Percentiles rank a stretch among this genome's conserved stretches.
These are phyloP conservation scores for Solanum pimpinellifolium DNA, from an alignment of 257 asterid species.

Conservation along the genomic window DNA sequence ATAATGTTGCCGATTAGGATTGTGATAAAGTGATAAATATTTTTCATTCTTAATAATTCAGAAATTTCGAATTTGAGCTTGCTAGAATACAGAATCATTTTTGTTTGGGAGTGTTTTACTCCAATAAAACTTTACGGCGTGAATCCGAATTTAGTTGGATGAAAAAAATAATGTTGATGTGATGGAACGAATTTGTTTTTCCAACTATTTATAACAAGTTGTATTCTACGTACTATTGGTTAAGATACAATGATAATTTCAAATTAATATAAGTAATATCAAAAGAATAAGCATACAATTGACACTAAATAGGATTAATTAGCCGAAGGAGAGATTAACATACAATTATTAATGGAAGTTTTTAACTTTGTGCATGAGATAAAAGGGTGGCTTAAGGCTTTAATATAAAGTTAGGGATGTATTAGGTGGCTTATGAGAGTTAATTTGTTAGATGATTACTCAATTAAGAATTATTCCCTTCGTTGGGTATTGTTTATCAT, in stretches of 20 bases:
- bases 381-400: neutral
- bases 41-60: too few relatives aligned
- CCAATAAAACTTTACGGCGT: too few relatives aligned
- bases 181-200: neutral
- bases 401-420: neutral
- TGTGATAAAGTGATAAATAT: too few relatives aligned
- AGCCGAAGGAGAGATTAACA: neutral
- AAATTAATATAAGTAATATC: neutral
- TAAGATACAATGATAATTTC: neutral
- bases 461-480: neutral
- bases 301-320: neutral
- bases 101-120: too few relatives aligned
- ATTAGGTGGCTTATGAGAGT: neutral
- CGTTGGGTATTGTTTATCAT: too few relatives aligned
- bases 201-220: neutral
- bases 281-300: neutral
- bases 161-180: neutral
- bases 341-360: neutral
- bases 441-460: neutral
- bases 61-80: fast-evolving
- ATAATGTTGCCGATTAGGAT: too few relatives aligned
- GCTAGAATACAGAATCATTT: too few relatives aligned
- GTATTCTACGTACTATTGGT: neutral
- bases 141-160: too few relatives aligned
- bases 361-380: neutral